Percentiles rank a stretch among this genome's conserved stretches.
These are phyloP conservation scores for Colletotrichum sp. DNA, from an alignment of 2,329 filamentous ascomycete genomes.

Conservation along the genomic window DNA sequence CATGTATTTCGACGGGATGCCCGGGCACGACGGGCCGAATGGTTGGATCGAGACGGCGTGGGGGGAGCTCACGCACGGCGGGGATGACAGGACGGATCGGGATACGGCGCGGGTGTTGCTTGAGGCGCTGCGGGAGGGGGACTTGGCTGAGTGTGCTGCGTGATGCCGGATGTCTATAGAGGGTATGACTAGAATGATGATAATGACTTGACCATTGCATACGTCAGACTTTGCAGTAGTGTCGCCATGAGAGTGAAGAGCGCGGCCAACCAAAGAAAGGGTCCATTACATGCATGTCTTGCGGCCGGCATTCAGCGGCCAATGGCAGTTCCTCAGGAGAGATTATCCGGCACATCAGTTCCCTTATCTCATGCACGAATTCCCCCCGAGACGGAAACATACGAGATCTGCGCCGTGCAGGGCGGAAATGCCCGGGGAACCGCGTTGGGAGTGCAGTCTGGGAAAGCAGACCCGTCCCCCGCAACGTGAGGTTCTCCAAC, in stretches of 20 bases:
- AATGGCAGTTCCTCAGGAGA: not conserved
- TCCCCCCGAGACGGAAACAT: not conserved
- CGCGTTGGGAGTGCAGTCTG: not conserved
- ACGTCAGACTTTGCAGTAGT: not conserved
- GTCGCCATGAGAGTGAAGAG: rapidly evolving
- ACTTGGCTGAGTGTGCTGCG: constrained; percentile 23
- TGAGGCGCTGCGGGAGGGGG: constrained; percentile 39
- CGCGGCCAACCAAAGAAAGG: not conserved
- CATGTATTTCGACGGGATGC: constrained; percentile 32
- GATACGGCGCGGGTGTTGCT: constrained; percentile 43
- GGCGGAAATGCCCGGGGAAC: not conserved
- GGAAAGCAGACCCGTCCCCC: not conserved
- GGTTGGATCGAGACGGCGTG: constrained; percentile 45
- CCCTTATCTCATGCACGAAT: not conserved
- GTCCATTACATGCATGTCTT: not conserved
- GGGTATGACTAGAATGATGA: not conserved
- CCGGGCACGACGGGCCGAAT: constrained; percentile 27
- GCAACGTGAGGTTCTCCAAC: not conserved
- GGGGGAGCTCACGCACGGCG: constrained; percentile 30
- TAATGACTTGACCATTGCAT: not conserved
- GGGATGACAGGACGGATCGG: constrained; percentile 34
- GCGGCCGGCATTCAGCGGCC: not conserved
- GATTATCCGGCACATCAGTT: not conserved
- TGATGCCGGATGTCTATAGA: not conserved
- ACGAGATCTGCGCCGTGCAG: not conserved